Evolutionary conservation across 441 rosid genomes (phyloP), one percentile per base, ranked within the genome.

Genomic region (Kokia cookei): DNA sequence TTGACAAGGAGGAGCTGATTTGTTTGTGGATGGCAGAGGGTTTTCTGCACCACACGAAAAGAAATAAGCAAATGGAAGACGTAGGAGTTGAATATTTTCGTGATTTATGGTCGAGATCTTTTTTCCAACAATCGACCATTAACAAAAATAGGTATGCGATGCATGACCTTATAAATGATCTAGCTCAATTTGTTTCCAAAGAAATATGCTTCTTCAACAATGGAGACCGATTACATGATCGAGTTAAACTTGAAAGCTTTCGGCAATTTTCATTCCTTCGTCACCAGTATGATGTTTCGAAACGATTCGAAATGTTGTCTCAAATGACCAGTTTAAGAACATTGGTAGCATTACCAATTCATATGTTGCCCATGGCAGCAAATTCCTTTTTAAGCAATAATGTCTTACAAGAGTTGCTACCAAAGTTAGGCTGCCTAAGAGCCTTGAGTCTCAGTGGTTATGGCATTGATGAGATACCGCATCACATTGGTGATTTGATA

Each of bases 1-100:
- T 77, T 26, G 45, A 74, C 13, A 62, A 53, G 72, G 63, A 68
- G 19, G 65, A 70, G 13, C 35, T 80, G 12, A 55, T 76, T 27
- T 29, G 51, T 17, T 24, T 76, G 12, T 80, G 83, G 83, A 80
- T 69, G 73, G 83, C 80, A 15, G 65, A 77, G 13, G 80, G 83
- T 19, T 65, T 73, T 10, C 22, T 80, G 43, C 63, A 60, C 5
- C 69, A 35, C 19, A 5, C 59, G 5, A 42, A 51, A 19, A 66
- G 50, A 54, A 12, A 55, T 3, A 73, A 24, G 48, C 27, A 40
- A 14, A 65, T 73, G 59, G 69, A 73, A 50, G 66, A 73, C 2
- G 2, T 74, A 13, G 83, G 83, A 42, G 13, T 19, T 9, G 58
- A 65, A 15, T 76, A 76, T 51, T 69, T 77, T 11, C 54, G n/a